phyloP scores from a whole-genome alignment of 345 rosid species.

The Anacardium occidentale region DNA sequence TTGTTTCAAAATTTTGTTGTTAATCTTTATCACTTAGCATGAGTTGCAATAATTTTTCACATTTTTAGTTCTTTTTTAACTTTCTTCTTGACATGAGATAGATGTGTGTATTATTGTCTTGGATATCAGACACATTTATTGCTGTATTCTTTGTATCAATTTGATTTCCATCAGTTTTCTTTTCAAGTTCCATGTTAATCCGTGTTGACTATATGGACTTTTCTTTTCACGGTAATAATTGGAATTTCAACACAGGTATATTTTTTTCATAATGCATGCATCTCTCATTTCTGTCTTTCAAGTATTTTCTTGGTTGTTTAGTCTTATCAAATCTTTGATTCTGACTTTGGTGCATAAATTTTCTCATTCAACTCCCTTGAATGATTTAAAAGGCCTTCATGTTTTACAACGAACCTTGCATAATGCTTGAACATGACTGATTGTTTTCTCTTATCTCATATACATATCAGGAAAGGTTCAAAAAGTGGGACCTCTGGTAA shows the following conservation, averaged over 20 bases:
- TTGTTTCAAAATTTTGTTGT: background rate
- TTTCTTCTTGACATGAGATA: background rate
- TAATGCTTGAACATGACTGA: background rate
- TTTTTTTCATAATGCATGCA: background rate
- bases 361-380: background rate
- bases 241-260: background rate
- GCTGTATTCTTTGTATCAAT: background rate
- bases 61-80: background rate
- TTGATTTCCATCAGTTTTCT: too few relatives aligned
- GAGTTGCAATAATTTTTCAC: background rate
- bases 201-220: background rate
- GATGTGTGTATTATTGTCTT: background rate
- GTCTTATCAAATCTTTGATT: background rate
- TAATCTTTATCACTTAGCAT: background rate
- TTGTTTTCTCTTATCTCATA: background rate
- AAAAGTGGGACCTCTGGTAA: conserved; percentile 45
- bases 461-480: conserved; percentile 51
- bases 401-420: background rate
- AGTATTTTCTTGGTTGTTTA: background rate
- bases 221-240: background rate
- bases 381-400: background rate
- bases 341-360: background rate
- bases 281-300: background rate
- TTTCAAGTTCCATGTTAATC: background rate
- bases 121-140: background rate